Evolutionary conservation across 768 basidiomycete species (phyloP).

Genomic region (Lactarius trivialis): DNA sequence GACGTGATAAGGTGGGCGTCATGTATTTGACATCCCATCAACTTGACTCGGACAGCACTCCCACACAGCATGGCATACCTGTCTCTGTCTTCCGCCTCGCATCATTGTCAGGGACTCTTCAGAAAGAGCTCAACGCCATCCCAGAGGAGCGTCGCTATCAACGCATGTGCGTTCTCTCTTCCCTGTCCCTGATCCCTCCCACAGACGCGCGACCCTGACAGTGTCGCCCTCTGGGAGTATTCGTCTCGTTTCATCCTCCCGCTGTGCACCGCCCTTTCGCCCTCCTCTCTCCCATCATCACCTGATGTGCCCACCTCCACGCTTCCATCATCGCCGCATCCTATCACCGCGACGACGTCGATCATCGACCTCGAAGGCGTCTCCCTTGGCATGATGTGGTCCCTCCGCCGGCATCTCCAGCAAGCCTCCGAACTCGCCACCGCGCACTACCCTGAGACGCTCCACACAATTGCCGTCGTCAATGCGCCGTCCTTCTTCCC

Average conservation of each 20-base stretch:
- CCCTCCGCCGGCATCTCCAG: constrained; percentile 62
- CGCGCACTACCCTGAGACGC: constrained; percentile 77
- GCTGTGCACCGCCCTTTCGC: constrained; percentile 56
- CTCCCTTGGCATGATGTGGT: constrained; percentile 61
- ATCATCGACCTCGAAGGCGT: constrained; percentile 70
- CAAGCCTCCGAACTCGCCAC: constrained; percentile 70
- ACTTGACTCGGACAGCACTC: background rate
- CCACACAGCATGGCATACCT: constrained; percentile 53
- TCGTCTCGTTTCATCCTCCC: constrained; percentile 62
- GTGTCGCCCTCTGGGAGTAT: constrained; percentile 58
- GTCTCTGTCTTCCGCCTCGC: constrained; percentile 71
- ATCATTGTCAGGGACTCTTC: constrained; percentile 45
- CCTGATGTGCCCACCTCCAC: background rate
- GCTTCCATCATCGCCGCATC: constrained; percentile 31
- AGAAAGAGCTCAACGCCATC: constrained; percentile 54
- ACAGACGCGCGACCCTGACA: constrained; percentile 25
- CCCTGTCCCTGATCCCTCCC: background rate
- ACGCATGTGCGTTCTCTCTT: constrained; percentile 50
- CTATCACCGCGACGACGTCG: constrained; percentile 53
- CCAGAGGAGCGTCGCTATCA: constrained; percentile 52
- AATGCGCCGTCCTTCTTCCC: constrained; percentile 81
- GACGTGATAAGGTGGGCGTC: constrained; percentile 56
- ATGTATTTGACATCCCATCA: background rate
- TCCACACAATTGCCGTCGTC: constrained; percentile 59
- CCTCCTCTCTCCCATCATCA: constrained; percentile 29